These are phyloP conservation scores for Penicillium sp. DNA, from an alignment of 2,329 filamentous ascomycete genomes.

Conservation along the genomic window DNA sequence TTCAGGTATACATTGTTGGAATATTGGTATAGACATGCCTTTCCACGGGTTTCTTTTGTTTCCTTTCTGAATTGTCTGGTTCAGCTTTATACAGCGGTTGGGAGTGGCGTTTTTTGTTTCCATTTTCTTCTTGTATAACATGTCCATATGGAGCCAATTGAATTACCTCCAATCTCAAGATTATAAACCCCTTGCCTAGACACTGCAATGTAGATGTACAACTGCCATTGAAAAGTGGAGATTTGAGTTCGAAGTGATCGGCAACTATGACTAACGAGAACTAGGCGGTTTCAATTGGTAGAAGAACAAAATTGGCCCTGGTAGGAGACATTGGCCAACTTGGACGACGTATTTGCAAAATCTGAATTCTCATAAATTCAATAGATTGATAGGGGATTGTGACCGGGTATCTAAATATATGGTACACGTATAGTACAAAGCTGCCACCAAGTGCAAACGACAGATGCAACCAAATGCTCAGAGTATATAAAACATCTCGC, in stretches of 20 bases:
- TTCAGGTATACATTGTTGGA: not conserved
- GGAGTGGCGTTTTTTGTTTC: slow-evolving; percentile 20
- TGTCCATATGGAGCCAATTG: slow-evolving; percentile 10
- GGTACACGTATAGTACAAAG: slow-evolving; percentile 16
- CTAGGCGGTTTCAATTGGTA: not conserved
- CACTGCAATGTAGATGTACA: not conserved
- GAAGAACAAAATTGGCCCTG: not conserved
- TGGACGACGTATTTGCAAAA: not conserved
- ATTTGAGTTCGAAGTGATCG: not conserved
- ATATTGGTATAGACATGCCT: not conserved
- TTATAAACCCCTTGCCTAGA: not conserved
- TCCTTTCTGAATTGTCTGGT: slow-evolving; percentile 7
- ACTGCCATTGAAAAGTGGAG: not conserved
- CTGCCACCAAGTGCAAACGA: not conserved
- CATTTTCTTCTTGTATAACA: slow-evolving; percentile 22
- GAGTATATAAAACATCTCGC: not conserved
- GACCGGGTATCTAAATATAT: slow-evolving; percentile 18
- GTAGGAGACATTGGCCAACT: not conserved
- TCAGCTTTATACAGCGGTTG: slow-evolving; percentile 23
- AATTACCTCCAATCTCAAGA: not conserved
- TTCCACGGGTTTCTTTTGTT: not conserved
- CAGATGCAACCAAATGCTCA: not conserved
- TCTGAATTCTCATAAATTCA: not conserved
- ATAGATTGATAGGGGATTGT: slow-evolving; percentile 7
- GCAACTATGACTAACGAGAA: not conserved